A percentile compares a stretch with the other conserved stretches of the same genome.
phyloP scores from a whole-genome alignment of 2,329 filamentous ascomycete species.

The Hymenoscyphus infarciens region DNA sequence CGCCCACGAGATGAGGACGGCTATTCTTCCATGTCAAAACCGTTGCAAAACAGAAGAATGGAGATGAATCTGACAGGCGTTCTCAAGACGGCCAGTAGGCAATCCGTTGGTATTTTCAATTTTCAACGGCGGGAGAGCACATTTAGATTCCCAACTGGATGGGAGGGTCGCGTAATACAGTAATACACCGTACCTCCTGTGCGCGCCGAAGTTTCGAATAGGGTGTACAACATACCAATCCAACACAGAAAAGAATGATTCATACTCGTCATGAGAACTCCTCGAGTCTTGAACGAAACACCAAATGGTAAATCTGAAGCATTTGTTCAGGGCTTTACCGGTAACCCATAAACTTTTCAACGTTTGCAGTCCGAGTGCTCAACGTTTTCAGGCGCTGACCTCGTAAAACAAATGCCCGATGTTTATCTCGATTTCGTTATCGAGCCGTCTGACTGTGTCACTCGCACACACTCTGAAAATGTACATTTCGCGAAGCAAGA shows the following conservation, averaged over 20 bases:
- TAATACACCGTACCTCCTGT: not conserved
- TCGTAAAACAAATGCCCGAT: no score
- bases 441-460: not conserved
- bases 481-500: not conserved
- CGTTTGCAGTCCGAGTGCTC: not conserved
- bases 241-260: not conserved
- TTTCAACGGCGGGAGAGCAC: not conserved
- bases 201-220: not conserved
- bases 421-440: not conserved
- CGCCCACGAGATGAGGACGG: not conserved
- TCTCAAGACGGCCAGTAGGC: not conserved
- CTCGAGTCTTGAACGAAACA: not conserved
- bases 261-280: not conserved
- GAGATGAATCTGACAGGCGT: not conserved
- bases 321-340: not conserved
- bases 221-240: not conserved
- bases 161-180: not conserved
- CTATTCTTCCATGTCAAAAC: not conserved
- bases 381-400: not conserved
- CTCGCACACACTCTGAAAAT: not conserved
- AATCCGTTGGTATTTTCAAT: not conserved
- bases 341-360: not conserved
- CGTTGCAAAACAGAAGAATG: not conserved
- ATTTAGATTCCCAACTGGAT: not conserved
- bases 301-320: not conserved